phyloP scores from a whole-genome alignment of 768 basidiomycete genomes.

The Leccinum disarticulatum region DNA sequence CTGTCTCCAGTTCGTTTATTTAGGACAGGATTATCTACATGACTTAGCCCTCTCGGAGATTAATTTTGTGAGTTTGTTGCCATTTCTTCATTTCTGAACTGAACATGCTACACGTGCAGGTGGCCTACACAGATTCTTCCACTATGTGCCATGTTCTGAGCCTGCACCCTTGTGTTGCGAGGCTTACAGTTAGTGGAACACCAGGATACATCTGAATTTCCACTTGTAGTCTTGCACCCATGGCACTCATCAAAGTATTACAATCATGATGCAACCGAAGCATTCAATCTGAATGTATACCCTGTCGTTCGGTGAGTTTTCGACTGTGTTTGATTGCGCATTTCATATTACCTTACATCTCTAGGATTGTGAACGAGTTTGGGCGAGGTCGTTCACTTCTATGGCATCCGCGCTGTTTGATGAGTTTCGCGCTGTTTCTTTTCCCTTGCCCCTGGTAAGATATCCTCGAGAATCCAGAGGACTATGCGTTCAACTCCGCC shows the following conservation, averaged over 20 bases:
- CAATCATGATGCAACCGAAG: constrained; percentile 52
- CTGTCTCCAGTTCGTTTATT: constrained; percentile 37
- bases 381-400: too few relatives aligned
- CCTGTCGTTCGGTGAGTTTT: too few relatives aligned
- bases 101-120: constrained; percentile 27
- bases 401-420: too few relatives aligned
- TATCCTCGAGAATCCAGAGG: too few relatives aligned
- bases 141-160: constrained; percentile 58
- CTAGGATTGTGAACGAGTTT: too few relatives aligned
- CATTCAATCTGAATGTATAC: constrained; percentile 32
- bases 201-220: not conserved
- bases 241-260: constrained; percentile 43
- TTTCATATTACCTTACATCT: too few relatives aligned
- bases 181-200: constrained; percentile 40
- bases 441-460: too few relatives aligned
- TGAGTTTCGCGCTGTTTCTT: too few relatives aligned
- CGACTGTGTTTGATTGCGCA: too few relatives aligned
- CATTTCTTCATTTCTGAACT: not conserved
- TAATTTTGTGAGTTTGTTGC: constrained; percentile 39
- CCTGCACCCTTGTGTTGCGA: constrained; percentile 51
- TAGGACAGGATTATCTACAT: constrained; percentile 55
- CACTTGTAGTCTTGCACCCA: not conserved
- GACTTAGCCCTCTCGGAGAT: constrained; percentile 47
- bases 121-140: constrained; percentile 60
- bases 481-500: too few relatives aligned